Evolutionary conservation across 1,284 basidiomycete species (phyloP), one percentile per base, ranked within the genome.

Genomic region (Trametes hirsuta): DNA sequence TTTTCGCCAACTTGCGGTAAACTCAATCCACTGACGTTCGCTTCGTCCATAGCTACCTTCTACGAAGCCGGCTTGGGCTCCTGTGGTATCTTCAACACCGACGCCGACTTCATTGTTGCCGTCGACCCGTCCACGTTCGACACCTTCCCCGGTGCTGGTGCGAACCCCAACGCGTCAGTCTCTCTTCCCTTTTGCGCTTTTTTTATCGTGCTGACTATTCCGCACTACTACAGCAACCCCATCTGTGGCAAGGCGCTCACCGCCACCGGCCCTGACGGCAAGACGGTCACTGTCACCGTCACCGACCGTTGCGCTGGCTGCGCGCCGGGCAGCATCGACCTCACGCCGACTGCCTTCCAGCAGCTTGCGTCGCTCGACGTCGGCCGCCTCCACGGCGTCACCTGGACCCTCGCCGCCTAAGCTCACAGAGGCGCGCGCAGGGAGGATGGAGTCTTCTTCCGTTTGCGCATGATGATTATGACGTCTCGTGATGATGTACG

Each of bases 261-360:
- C 64, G 55, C 55, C 40, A 63, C 62, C 12, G 48, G 25, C 34
- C 47, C 57, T 34, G 55, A 71, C 39, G 75, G 76, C 34, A 75
- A 75, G 30, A 71, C 75, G 5, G 70, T 79, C 48, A 68, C 66
- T 2, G 81, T 77, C 2, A 69, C 70, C 6, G 75, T 83, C 21
- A 73, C 73, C 4, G 81, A 84, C 68, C 61, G 73, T 18, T 83
- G 82, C 64, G 72, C 71, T 2, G 75, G 74, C 0, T 84, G 81
- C 61, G 70, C 67, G 2, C 60, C 68, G 24, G 66, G 71, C 47
- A 73, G 74, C 55, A 69, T 83, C 56, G 81, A 83, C 68, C 69
- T 83, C 42, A 75, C 77, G 6, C 73, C 72, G 6, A 69, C 73
- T 2, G 77, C 77, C 9, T 83, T 82, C 68, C 64, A 71, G 53